phyloP scores from a whole-genome alignment of 2,329 filamentous ascomycete genomes.

The Epichloe coenophiala region DNA sequence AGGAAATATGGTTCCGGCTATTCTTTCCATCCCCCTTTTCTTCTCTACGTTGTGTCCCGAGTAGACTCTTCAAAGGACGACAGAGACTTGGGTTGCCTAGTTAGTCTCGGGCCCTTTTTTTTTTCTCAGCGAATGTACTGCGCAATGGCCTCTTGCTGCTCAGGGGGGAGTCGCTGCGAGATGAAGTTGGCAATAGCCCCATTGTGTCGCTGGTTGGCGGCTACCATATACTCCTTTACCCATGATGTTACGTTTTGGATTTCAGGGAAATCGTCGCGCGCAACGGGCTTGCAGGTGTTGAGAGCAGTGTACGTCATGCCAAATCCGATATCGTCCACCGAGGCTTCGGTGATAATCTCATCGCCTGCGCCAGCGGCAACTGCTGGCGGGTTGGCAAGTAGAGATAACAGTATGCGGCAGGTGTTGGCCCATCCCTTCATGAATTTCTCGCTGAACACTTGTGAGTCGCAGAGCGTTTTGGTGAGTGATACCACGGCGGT shows the following conservation, averaged over 20 bases:
- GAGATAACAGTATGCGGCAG: constrained; percentile 74
- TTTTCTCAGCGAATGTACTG: constrained; percentile 32
- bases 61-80: background rate
- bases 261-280: constrained; percentile 74
- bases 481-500: constrained; percentile 85
- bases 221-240: constrained; percentile 67
- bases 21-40: background rate
- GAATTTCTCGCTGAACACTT: constrained; percentile 69
- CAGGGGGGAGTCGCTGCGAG: constrained; percentile 54
- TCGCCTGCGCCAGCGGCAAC: constrained; percentile 52
- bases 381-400: constrained; percentile 74
- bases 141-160: constrained; percentile 40
- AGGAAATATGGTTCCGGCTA: too few species aligned
- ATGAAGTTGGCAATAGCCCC: constrained; percentile 62
- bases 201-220: constrained; percentile 59
- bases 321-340: constrained; percentile 90
- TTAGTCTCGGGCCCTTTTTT: background rate
- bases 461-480: constrained; percentile 78
- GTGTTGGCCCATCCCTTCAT: constrained; percentile 86
- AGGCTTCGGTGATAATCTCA: constrained; percentile 71
- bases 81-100: background rate
- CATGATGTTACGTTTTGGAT: constrained; percentile 71
- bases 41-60: background rate
- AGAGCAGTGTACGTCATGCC: constrained; percentile 88
- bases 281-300: constrained; percentile 70